Evolutionary conservation across 208 protist species (phyloP).

Genomic region (Acanthamoeba castellanii): DNA sequence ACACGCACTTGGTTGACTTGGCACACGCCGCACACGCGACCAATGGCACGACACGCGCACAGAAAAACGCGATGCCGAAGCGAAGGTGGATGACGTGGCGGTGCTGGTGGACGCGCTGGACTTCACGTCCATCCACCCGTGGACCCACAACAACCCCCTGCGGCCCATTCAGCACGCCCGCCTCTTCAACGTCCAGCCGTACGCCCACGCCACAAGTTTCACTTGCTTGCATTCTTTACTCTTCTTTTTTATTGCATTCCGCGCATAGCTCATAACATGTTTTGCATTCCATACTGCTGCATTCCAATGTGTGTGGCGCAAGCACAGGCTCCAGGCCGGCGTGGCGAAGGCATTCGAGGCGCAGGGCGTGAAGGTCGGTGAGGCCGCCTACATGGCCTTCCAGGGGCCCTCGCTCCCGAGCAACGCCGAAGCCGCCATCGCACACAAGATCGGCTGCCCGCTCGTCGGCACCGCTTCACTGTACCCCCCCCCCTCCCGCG

Average conservation of each 20-base stretch:
- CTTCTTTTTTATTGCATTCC: no score
- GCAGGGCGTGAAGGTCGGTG: not conserved
- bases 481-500: not conserved
- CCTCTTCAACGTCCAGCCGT: not conserved
- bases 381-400: constrained; percentile 68
- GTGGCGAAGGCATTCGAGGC: not conserved
- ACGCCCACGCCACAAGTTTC: no score
- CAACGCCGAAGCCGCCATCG: constrained; percentile 48
- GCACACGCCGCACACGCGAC: no score
- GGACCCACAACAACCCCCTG: constrained; percentile 29
- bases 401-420: constrained; percentile 55
- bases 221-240: no score
- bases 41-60: not conserved
- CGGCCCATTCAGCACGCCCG: not conserved
- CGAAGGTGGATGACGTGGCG: not conserved
- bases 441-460: constrained; percentile 22
- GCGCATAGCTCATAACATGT: not conserved
- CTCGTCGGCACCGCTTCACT: constrained; percentile 47
- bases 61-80: not conserved
- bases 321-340: not conserved
- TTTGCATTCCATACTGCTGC: not conserved
- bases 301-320: not conserved
- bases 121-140: constrained; percentile 57
- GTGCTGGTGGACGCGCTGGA: constrained; percentile 29
- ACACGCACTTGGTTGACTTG: no score